Evolutionary conservation across 257 asterid species (phyloP), one percentile per base, ranked within the genome.

Genomic region (Lavandula angustifolia): DNA sequence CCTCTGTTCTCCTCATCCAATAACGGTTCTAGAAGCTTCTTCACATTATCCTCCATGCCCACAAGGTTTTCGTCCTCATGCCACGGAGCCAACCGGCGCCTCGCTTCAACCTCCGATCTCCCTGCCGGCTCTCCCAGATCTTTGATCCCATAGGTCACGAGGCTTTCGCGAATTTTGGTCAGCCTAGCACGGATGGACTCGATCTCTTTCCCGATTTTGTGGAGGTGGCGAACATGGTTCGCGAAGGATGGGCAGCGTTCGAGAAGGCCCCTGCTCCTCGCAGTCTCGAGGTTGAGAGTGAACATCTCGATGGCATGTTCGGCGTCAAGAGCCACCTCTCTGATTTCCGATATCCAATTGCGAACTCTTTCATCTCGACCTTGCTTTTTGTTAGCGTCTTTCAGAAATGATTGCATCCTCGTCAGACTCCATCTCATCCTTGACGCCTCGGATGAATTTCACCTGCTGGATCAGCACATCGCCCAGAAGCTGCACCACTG

Each of bases 331-430:
- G 73, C 72, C 14, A 33, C 49, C 31, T 50, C 64, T 46, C 76
- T 68, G 61, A 73, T 68, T 9, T 72, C 72, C 1, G 80, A 70
- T 31, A 71, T 70, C 74, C 77, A 60, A 3, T 66, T 38, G 27
- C 64, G 64, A 17, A 71, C 40, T n/a, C 53, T 48, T 18, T 54
- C 66, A 0, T 63, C 54, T 5, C 54, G 12, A 50, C 49, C 60
- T 67, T 76, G 74, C 75, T 71, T 64, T 18, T 71, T 70, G 31
- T 64, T 54, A 3, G 78, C 81, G 51, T 76, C 81, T 62, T 57
- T 62, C 3, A 76, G 75, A 50, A 67, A 76, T 7, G 64, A 67
- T 31, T 55, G 72, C 75, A 71, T 71, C 60, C 60, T 7, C 37
- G 54, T 50, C 12, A 76, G 61, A n/a, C 60, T 71, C 75, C n/a